Percentiles rank a stretch among this genome's conserved stretches.
Conservation (phyloP, 2,329 filamentous ascomycete species). For the Colletotrichum salicis region DNA sequence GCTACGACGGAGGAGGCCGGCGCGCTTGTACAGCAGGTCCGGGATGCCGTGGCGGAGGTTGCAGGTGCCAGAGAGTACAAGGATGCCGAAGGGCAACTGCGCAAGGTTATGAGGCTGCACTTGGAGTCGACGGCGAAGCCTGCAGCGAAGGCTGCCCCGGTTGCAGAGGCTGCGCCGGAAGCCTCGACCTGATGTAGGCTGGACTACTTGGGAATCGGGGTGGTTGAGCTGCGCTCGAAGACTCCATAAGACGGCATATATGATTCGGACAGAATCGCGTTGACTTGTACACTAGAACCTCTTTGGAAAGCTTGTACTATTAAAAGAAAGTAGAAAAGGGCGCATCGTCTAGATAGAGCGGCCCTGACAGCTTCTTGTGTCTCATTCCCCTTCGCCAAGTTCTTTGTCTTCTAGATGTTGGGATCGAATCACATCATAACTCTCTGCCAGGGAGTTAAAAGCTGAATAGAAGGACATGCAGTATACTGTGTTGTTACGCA, state of each 20-base stretch:
- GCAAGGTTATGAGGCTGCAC: conserved; percentile 54
- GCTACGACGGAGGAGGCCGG: conserved; percentile 71
- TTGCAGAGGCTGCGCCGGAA: background rate
- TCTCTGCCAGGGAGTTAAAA: too few relatives aligned
- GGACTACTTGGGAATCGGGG: background rate
- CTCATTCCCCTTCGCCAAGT: background rate
- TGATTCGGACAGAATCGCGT: background rate
- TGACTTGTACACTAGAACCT: background rate
- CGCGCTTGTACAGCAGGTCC: conserved; percentile 60
- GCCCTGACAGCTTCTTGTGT: background rate
- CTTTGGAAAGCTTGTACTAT: background rate
- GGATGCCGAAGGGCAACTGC: conserved; percentile 56
- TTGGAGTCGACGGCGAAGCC: conserved; percentile 47
- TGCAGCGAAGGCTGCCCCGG: background rate
- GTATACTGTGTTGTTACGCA: too few relatives aligned
- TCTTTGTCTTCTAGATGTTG: background rate
- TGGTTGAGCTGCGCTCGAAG: background rate
- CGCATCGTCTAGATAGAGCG: background rate
- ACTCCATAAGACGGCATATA: background rate
- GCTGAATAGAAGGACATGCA: too few relatives aligned
- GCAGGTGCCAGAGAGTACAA: conserved; percentile 56
- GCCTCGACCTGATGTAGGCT: background rate
- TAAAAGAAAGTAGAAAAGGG: background rate
- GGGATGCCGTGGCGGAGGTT: conserved; percentile 45
- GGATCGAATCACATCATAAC: background rate